Percentiles rank a stretch among this genome's conserved stretches.
phyloP scores from a whole-genome alignment of 805 yeast species.

The Candida silvicultrix region DNA sequence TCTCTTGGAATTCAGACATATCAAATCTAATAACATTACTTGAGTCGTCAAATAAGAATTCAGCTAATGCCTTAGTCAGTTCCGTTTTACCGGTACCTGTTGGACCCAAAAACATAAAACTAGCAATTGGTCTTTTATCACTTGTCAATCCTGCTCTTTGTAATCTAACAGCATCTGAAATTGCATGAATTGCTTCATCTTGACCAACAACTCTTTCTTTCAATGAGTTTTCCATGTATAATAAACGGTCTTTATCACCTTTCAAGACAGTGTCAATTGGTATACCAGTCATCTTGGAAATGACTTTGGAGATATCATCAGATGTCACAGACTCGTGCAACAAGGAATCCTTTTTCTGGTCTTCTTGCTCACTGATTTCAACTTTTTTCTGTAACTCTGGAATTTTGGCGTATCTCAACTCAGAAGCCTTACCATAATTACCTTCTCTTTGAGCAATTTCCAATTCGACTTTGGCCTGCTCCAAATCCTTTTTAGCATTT shows the following conservation, averaged over 20 bases:
- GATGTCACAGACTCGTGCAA: constrained; percentile 91
- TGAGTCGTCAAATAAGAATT: constrained; percentile 86
- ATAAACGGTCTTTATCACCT: constrained; percentile 87
- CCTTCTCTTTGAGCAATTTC: constrained; percentile 82
- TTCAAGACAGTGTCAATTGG: constrained; percentile 87
- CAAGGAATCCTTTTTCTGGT: constrained; percentile 26
- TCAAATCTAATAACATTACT: constrained; percentile 85
- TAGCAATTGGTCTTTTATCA: constrained; percentile 92
- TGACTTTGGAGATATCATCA: constrained; percentile 89
- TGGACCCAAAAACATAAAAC: constrained; percentile 95
- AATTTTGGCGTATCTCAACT: constrained; percentile 78
- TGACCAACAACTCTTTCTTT: constrained; percentile 86
- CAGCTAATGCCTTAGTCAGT: constrained; percentile 86
- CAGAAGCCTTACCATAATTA: constrained; percentile 83
- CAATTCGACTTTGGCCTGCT: constrained; percentile 75
- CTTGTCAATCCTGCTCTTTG: constrained; percentile 96
- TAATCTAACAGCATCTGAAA: constrained; percentile 89
- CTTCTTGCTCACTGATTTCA: constrained; percentile 33
- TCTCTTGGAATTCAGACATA: constrained; percentile 97
- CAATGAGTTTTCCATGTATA: constrained; percentile 80
- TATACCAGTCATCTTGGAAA: constrained; percentile 92
- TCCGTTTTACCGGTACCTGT: constrained; percentile 99
- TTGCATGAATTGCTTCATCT: constrained; percentile 86
- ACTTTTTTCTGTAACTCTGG: constrained; percentile 71
- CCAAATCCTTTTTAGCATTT: constrained; percentile 73